These are phyloP conservation scores for Bjerkandera adusta DNA, from an alignment of 1,284 basidiomycete genomes.

Conservation along the genomic window DNA sequence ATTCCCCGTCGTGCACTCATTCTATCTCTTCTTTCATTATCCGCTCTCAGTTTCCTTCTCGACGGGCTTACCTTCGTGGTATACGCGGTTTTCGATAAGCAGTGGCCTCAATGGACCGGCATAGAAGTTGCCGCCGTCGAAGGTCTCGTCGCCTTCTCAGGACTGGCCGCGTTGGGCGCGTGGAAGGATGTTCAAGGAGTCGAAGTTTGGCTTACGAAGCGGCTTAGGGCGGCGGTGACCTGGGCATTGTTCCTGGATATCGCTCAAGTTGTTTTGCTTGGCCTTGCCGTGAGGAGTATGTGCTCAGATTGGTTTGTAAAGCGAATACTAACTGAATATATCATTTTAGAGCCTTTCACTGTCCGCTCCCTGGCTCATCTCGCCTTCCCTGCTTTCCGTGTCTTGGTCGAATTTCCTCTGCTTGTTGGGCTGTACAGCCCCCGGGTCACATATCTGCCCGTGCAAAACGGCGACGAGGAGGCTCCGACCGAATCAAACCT, in stretches of 20 bases:
- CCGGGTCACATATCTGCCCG: conserved; percentile 55
- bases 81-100: conserved; percentile 58
- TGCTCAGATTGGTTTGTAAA: conserved; percentile 31
- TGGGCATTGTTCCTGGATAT: conserved; percentile 58
- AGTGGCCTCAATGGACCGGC: conserved; percentile 63
- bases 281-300: conserved; percentile 44
- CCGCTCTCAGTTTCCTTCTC: conserved; percentile 83
- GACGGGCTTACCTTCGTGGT: conserved; percentile 73
- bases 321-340: no score
- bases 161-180: conserved; percentile 66
- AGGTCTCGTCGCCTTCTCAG: conserved; percentile 65
- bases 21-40: conserved; percentile 62
- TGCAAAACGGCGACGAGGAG: conserved; percentile 39
- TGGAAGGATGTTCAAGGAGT: conserved; percentile 75
- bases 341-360: conserved; percentile 35
- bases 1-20: conserved; percentile 73
- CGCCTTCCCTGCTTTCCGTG: conserved; percentile 60
- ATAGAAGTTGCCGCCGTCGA: conserved; percentile 67
- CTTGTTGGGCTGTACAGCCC: conserved; percentile 41
- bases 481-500: conserved; percentile 47
- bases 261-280: conserved; percentile 53
- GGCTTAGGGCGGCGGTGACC: conserved; percentile 53
- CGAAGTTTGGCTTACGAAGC: conserved; percentile 63
- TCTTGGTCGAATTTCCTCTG: conserved; percentile 59
- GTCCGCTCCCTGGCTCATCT: conserved; percentile 55